These are phyloP conservation scores for Beauveria sp. DNA, from an alignment of 2,329 filamentous ascomycete species.

Conservation along the genomic window DNA sequence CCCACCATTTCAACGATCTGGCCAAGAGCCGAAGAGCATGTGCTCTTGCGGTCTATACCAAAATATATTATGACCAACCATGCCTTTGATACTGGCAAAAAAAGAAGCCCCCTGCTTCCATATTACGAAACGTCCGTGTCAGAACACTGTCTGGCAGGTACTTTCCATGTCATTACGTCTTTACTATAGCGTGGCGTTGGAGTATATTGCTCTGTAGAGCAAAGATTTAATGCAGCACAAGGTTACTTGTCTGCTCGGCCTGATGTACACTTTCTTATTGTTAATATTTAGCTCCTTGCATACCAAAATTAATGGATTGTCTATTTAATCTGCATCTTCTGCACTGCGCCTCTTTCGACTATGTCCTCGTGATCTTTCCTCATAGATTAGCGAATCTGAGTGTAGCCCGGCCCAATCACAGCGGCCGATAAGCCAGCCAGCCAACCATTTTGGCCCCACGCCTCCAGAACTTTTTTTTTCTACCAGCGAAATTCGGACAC, in stretches of 20 bases:
- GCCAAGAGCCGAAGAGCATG: background rate
- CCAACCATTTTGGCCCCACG: conserved; percentile 6
- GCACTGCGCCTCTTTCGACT: too few relatives aligned
- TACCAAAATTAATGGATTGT: too few relatives aligned
- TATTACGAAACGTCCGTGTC: background rate
- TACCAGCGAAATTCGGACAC: background rate
- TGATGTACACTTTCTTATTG: too few relatives aligned
- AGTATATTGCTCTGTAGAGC: too few relatives aligned
- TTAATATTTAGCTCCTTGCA: too few relatives aligned
- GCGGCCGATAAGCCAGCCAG: background rate
- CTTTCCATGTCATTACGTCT: background rate
- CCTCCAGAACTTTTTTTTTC: conserved; percentile 12
- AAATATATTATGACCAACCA: background rate
- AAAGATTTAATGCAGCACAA: too few relatives aligned
- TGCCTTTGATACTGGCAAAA: background rate
- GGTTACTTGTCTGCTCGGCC: too few relatives aligned
- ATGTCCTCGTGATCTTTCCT: too few relatives aligned
- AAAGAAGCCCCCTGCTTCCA: background rate
- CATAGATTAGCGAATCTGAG: too few relatives aligned
- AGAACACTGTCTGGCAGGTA: background rate
- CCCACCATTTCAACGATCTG: background rate
- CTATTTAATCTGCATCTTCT: too few relatives aligned
- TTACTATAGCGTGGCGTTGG: too few relatives aligned
- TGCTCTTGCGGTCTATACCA: background rate
- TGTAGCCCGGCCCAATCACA: background rate